Evolutionary conservation across 2,329 filamentous ascomycete genomes (phyloP), one percentile per base, ranked within the genome.

Genomic region (Fusarium sp.): DNA sequence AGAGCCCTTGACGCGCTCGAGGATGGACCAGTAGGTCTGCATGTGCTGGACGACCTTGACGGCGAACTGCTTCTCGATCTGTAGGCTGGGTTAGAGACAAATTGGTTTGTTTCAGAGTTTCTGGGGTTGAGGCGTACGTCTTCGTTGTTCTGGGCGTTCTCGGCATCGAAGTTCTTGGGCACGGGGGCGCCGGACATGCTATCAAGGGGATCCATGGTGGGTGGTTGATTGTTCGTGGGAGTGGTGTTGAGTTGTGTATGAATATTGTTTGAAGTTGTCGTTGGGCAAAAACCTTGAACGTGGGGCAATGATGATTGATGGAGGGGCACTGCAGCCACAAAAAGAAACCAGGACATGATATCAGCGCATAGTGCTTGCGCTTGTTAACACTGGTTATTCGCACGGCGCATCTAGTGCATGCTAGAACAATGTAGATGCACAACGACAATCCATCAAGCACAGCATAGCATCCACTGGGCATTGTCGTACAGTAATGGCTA

Each of bases 21-120:
- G 91, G 76, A 99, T 95, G 51, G 90, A 85, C 95, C 95, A 99
- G 86, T 99, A 98, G 47, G 95, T 97, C 76, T 93, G 88, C 87
- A 99, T 93, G 80, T 99, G 96, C 80, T 97, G 92, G 36, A 98
- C 96, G 50, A 91, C 94, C 85, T 98, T 98, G 74, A 99, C 96
- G 29, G 96, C 96, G 76, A 99, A 99, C 80, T 98, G 96, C 86
- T 97, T 97, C 87, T 99, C 96, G 78, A 99, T 97, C 92, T 97
- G 20, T 9, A 36, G 10, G 18, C 5, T 21, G 29, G 13, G 45
- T 63, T 23, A 60, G 62, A 51, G 23, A 15, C 46, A n/a, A 29
- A 11, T 11, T 18, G 6, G 6, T 4, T 15, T 33, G 57, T 35
- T 15, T 47, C n/a, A 36, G 43, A 63, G 15, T 17, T 43, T 50